Evolutionary conservation across 2,329 filamentous ascomycete species (phyloP), one percentile per base, ranked within the genome.

Genomic region (Westerdykella aurantiaca): DNA sequence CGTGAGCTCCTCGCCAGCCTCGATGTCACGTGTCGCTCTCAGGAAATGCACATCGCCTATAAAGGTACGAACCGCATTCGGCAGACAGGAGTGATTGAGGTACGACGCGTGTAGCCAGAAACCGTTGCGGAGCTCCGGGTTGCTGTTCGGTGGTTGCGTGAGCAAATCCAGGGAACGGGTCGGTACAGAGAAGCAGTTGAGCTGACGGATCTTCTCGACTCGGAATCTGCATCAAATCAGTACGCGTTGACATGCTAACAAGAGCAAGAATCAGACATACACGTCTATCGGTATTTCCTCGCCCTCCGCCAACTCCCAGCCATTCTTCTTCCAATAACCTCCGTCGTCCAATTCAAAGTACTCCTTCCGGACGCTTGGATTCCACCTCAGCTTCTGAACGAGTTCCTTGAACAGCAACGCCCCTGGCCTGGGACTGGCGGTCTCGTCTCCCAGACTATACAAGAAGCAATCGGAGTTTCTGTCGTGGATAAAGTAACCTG

Each of bases 361-460:
- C 13, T 48, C 34, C 56, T 41, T 12, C 52, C 52, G 4, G 56
- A 57, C 38, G 10, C 60, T 63, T 0, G 69, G 68, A 37, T 71
- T 73, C 23, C 70, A 65, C 25, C 66, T 58, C 21, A 79, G 42
- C 48, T 77, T 78, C 47, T 78, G 72, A 0, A 72, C 57, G 13
- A 72, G 38, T 39, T 69, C 54, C 3, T 54, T 49, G 47, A 76
- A 64, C 7, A 79, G 64, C 48, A 18, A 61, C 54, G 39, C 74
- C 62, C 1, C 69, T 60, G 4, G 71, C 69, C 40, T 68, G 44
- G 9, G 48, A 52, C 5, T 60, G 43, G 18, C 34, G 43, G 31
- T 72, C 51, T 11, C 61, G 63, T 16, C 61, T 46, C 29, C 40
- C 41, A 48, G 22, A 52, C 13, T 58, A 34, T 13, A 57, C 33